Percentiles rank a stretch among this genome's conserved stretches.
Conservation (phyloP, 2,329 filamentous ascomycete genomes). For the Penicillium sp. region DNA sequence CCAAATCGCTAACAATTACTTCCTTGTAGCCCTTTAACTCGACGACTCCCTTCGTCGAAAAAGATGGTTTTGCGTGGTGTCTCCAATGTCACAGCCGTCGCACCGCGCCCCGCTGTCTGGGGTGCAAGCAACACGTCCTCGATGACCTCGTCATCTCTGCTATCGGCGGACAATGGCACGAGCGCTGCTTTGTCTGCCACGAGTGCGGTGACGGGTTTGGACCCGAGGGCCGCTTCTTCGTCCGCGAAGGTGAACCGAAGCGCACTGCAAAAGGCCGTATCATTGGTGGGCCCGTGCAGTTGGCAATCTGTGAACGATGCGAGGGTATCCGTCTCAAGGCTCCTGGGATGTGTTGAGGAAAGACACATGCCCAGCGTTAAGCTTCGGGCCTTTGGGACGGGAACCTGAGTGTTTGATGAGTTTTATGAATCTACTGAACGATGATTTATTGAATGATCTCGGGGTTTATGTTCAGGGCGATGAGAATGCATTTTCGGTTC, state of each 20-base stretch:
- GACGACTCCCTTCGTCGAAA: slow-evolving; percentile 83
- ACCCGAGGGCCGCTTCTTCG: slow-evolving; percentile 63
- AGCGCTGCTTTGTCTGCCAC: slow-evolving; percentile 83
- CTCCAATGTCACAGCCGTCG: slow-evolving; percentile 88
- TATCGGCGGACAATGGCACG: slow-evolving; percentile 90
- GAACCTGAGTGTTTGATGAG: background rate
- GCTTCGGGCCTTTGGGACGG: background rate
- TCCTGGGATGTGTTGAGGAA: slow-evolving; percentile 35
- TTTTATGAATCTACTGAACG: slow-evolving; percentile 19
- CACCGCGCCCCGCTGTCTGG: slow-evolving; percentile 84
- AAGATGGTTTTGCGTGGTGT: slow-evolving; percentile 98
- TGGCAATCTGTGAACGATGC: slow-evolving; percentile 64
- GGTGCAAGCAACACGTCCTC: slow-evolving; percentile 80
- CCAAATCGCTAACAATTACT: background rate
- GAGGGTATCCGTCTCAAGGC: slow-evolving; percentile 65
- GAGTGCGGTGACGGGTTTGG: slow-evolving; percentile 62
- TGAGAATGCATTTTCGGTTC: slow-evolving; percentile 12
- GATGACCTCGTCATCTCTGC: slow-evolving; percentile 90
- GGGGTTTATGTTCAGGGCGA: slow-evolving; percentile 10
- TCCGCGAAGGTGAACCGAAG: slow-evolving; percentile 55
- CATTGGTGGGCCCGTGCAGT: slow-evolving; percentile 52
- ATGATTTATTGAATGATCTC: slow-evolving; percentile 15
- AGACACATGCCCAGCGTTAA: background rate
- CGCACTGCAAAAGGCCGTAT: slow-evolving; percentile 49
- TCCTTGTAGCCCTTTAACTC: slow-evolving; percentile 56